Base-by-base conservation (phyloP, 2,329 filamentous ascomycete genomes). In the Aspergillus fischeri region DNA sequence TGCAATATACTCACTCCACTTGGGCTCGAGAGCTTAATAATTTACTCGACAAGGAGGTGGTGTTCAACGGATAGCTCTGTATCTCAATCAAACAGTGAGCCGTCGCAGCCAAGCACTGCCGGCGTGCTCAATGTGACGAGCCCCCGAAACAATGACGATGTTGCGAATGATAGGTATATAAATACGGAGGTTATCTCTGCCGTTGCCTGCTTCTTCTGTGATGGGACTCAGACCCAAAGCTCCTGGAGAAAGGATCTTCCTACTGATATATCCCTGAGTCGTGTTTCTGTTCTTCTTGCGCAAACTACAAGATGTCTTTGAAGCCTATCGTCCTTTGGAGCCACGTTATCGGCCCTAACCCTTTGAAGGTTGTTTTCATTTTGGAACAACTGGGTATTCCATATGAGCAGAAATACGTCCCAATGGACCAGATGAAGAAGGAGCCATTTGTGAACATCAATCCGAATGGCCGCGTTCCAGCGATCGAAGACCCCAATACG, bases 401-500 rank as follows among this genome's bases (percentile, higher is more conserved):
- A 2, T 73, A 67, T 51, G 67, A 73, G 45, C 29, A 49, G 29
- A 58, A 62, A n/a, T 47, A 42, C 9, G 21, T 71, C 41, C 24
- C 56, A 1, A 56, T 64, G 9, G 3, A 53, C 2, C 61, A 71
- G 2, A 52, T 75, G 24, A 76, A 73, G 58, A 54, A 66, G 10
- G 60, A 67, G 9, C 63, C 67, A 8, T 75, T 60, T 52, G 53
- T 59, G 32, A 57, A 56, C 8, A 51, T 73, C 55, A 74, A 73
- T 58, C 66, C 67, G 35, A 73, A 74, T 49, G 72, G 72, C 28
- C 71, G 72, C 4, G 38, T 73, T 2, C 72, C 72, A 9, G 63
- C 71, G 27, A 71, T 75, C 41, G 52, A 72, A 29, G 72, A 74
- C 52, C 70, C 72, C 41, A 74, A 75, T 62, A 75, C 70, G 10